These are phyloP conservation scores for Fusarium oligoseptatum DNA, from an alignment of 2,329 filamentous ascomycete species.

Conservation along the genomic window DNA sequence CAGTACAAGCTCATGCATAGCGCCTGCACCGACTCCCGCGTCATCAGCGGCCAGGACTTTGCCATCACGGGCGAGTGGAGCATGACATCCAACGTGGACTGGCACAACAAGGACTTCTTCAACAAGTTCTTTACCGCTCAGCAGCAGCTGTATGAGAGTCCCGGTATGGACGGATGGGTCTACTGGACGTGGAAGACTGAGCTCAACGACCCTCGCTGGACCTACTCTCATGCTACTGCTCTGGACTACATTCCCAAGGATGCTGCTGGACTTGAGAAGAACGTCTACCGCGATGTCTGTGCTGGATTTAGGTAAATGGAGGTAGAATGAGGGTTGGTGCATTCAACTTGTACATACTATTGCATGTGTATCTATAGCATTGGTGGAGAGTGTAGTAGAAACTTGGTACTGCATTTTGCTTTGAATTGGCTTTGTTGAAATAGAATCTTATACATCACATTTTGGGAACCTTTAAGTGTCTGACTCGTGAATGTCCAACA, in stretches of 20 bases:
- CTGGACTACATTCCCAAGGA: conserved; percentile 31
- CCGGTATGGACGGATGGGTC: conserved; percentile 33
- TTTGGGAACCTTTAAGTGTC: neutral
- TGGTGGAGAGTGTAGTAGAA: neutral
- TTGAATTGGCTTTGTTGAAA: too few species aligned
- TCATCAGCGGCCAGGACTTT: conserved; percentile 29
- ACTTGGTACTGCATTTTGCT: neutral
- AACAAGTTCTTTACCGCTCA: conserved; percentile 37
- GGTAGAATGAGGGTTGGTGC: neutral
- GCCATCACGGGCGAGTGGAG: conserved; percentile 36
- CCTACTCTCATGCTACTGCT: conserved; percentile 31
- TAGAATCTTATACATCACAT: neutral
- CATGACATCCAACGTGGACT: conserved; percentile 29
- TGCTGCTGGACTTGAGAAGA: conserved; percentile 31
- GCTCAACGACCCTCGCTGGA: conserved; percentile 32
- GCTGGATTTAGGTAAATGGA: conserved; percentile 9
- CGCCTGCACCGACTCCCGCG: conserved; percentile 24
- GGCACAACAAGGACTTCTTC: conserved; percentile 27
- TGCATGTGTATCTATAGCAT: neutral
- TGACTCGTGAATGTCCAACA: neutral
- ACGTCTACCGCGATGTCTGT: conserved; percentile 33
- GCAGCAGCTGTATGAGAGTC: conserved; percentile 35
- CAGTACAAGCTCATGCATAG: conserved; percentile 27
- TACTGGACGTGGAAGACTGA: conserved; percentile 41
- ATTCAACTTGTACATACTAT: neutral